phyloP scores from a whole-genome alignment of 2,329 filamentous ascomycete genomes.

The Cadophora sp. region DNA sequence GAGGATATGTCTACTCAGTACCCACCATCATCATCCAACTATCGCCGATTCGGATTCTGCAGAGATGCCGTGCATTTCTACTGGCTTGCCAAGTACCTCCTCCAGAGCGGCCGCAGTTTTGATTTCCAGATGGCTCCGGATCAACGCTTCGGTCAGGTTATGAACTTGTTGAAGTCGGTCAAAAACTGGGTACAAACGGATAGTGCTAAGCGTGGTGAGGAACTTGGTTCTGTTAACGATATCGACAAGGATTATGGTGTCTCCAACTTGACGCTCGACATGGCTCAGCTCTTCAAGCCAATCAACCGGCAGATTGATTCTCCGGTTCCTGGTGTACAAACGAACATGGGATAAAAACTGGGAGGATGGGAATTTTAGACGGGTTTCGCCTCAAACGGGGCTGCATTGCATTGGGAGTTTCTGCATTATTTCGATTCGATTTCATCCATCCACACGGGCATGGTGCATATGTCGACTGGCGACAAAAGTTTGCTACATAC shows the following conservation, averaged over 20 bases:
- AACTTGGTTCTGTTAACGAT: conserved; percentile 70
- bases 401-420: conserved; percentile 38
- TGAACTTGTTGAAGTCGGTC: conserved; percentile 65
- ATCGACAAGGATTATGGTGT: conserved; percentile 72
- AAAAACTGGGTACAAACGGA: conserved; percentile 67
- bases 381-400: conserved; percentile 29
- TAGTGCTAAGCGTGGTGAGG: conserved; percentile 68
- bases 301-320: conserved; percentile 53
- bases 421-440: conserved; percentile 23
- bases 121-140: conserved; percentile 65
- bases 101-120: conserved; percentile 61
- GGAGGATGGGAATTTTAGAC: conserved; percentile 31
- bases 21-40: conserved; percentile 58
- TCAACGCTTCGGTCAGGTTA: conserved; percentile 64
- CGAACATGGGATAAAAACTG: conserved; percentile 37
- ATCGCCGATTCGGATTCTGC: conserved; percentile 71
- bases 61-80: conserved; percentile 76
- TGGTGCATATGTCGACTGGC: conserved; percentile 11
- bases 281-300: conserved; percentile 74
- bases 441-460: background rate
- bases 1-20: conserved; percentile 73
- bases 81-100: conserved; percentile 71
- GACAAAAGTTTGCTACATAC: background rate
- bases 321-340: conserved; percentile 43
- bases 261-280: conserved; percentile 70